Conservation (phyloP, 2,329 filamentous ascomycete species). For the Stemphylium vesicarium region DNA sequence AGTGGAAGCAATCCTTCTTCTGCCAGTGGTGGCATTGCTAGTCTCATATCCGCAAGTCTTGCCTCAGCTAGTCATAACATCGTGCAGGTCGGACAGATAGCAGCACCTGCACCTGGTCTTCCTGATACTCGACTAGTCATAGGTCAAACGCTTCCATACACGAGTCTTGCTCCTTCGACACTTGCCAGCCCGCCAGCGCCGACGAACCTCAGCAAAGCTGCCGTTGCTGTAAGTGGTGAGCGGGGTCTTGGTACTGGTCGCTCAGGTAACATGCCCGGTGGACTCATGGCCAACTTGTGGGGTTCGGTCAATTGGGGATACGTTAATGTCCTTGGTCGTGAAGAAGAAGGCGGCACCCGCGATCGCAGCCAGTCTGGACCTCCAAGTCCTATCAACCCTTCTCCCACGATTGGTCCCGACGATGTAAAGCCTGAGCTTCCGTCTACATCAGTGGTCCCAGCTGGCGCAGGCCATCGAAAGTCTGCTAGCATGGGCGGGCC, state of each 20-base stretch:
- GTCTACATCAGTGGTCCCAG: slow-evolving; percentile 21
- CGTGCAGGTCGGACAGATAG: slow-evolving; percentile 68
- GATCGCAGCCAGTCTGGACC: slow-evolving; percentile 43
- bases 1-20: slow-evolving; percentile 51
- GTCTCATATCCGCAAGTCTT: slow-evolving; percentile 81
- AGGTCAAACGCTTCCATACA: slow-evolving; percentile 58
- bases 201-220: slow-evolving; percentile 85
- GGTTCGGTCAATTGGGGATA: slow-evolving; percentile 83
- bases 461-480: slow-evolving; percentile 56
- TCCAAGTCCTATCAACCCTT: slow-evolving; percentile 41
- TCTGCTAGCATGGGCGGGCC: slow-evolving; percentile 61
- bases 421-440: slow-evolving; percentile 24
- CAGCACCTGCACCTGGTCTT: slow-evolving; percentile 43
- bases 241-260: slow-evolving; percentile 69
- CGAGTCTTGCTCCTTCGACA: slow-evolving; percentile 79
- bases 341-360: slow-evolving; percentile 51
- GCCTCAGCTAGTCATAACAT: slow-evolving; percentile 76
- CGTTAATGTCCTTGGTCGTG: slow-evolving; percentile 65
- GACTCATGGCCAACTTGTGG: slow-evolving; percentile 92
- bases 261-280: slow-evolving; percentile 75
- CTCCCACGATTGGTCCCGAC: slow-evolving; percentile 26
- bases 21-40: slow-evolving; percentile 74
- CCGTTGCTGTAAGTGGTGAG: slow-evolving; percentile 81
- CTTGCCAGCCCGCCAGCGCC: slow-evolving; percentile 81
- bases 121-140: slow-evolving; percentile 46